phyloP scores from a whole-genome alignment of 352 stramenopile genomes.

The Phytophthora uliginosa region DNA sequence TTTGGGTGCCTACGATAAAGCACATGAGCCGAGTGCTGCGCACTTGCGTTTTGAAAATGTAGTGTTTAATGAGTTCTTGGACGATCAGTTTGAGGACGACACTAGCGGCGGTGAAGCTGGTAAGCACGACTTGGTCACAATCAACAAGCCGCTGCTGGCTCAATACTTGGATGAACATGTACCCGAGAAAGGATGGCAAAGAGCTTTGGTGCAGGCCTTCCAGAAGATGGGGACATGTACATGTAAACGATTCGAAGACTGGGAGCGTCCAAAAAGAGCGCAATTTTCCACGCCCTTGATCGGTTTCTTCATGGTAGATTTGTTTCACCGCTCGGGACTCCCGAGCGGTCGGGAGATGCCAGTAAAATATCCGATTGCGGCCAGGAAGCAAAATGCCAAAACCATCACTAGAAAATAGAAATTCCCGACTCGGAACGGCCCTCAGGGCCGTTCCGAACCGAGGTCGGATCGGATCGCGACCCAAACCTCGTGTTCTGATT shows the following conservation, averaged over 20 bases:
- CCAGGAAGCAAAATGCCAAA: too few species aligned
- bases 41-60: constrained; percentile 27
- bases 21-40: constrained; percentile 42
- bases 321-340: too few species aligned
- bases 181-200: constrained; percentile 6
- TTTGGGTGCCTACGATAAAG: constrained; percentile 41
- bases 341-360: background rate
- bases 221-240: too few species aligned
- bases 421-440: too few species aligned
- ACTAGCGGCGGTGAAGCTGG: background rate
- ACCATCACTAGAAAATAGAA: too few species aligned
- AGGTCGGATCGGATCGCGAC: too few species aligned
- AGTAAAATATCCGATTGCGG: background rate
- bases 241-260: too few species aligned
- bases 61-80: constrained; percentile 38
- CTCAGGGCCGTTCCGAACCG: too few species aligned
- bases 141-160: constrained; percentile 15
- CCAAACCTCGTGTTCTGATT: too few species aligned
- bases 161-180: constrained; percentile 20
- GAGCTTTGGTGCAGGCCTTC: background rate
- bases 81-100: constrained; percentile 35
- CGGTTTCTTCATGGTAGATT: background rate
- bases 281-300: background rate
- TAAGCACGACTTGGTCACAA: background rate
- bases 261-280: too few species aligned